phyloP scores from a whole-genome alignment of 129 eudicot genomes.

The Flaveria trinervia region DNA sequence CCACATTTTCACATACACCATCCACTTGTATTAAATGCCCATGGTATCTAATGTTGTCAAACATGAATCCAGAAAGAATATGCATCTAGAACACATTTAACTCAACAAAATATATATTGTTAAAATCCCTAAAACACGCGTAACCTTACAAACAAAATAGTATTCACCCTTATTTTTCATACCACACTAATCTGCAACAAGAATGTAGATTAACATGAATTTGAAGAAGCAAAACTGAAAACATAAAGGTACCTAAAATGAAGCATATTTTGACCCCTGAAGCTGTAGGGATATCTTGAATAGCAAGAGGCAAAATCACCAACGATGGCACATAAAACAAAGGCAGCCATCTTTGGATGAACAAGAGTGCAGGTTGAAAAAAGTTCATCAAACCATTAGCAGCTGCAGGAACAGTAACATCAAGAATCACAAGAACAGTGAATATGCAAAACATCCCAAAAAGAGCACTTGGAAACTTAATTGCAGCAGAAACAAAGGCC shows the following conservation, averaged over 20 bases:
- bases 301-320: slow-evolving; percentile 93
- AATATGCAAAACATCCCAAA: slow-evolving; percentile 99
- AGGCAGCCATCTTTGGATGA: slow-evolving; percentile 98
- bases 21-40: not conserved
- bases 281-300: slow-evolving; percentile 92
- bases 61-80: too few species aligned
- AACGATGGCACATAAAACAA: slow-evolving; percentile 95
- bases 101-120: not conserved
- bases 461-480: slow-evolving; percentile 94
- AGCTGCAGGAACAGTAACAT: slow-evolving; percentile 74
- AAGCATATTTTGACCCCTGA: slow-evolving; percentile 75
- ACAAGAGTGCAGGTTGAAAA: slow-evolving; percentile 91
- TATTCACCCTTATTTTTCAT: not conserved
- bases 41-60: too few species aligned
- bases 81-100: too few species aligned
- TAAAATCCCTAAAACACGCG: not conserved
- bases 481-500: slow-evolving; percentile 88
- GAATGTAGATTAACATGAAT: not conserved
- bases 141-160: slow-evolving; percentile 6
- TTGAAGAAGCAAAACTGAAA: slow-evolving; percentile 12
- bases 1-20: not conserved
- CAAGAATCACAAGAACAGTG: slow-evolving; percentile 71
- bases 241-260: slow-evolving; percentile 60
- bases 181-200: slow-evolving; percentile 12
- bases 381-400: slow-evolving; percentile 69